phyloP scores from a whole-genome alignment of 306 rosid species.

The Pyrus betulifolia region DNA sequence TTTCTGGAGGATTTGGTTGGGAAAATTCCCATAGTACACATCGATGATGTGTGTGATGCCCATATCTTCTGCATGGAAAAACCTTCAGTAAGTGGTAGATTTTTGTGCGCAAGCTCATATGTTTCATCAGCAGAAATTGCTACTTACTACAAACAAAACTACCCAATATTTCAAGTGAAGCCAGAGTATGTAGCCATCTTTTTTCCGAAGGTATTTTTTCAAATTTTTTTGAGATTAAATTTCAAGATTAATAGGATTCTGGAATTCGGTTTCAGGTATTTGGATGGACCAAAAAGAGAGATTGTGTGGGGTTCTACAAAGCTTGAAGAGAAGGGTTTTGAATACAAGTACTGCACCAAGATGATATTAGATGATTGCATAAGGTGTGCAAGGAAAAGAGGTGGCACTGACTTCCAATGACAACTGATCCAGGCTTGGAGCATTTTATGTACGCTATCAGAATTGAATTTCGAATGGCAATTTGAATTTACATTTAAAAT shows the following conservation, averaged over 20 bases:
- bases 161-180: conserved; percentile 30
- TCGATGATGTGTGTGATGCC: conserved; percentile 30
- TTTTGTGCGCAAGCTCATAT: conserved; percentile 36
- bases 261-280: conserved; percentile 26
- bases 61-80: conserved; percentile 34
- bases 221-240: neutral
- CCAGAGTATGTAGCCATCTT: conserved; percentile 28
- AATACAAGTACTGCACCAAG: conserved; percentile 29
- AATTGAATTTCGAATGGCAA: neutral
- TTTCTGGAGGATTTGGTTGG: conserved; percentile 25
- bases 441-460: neutral
- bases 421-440: neutral
- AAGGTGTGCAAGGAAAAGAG: conserved; percentile 26
- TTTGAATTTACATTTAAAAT: neutral
- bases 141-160: conserved; percentile 17
- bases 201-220: neutral
- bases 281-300: conserved; percentile 28
- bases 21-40: conserved; percentile 24
- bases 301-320: conserved; percentile 35
- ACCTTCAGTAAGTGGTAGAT: conserved; percentile 19
- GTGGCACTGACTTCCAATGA: neutral
- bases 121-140: conserved; percentile 40
- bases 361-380: conserved; percentile 40
- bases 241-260: neutral
- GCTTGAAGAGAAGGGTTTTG: conserved; percentile 38